Evolutionary conservation across 768 basidiomycete genomes (phyloP).

Genomic region (Chlorophyllum brunneum): DNA sequence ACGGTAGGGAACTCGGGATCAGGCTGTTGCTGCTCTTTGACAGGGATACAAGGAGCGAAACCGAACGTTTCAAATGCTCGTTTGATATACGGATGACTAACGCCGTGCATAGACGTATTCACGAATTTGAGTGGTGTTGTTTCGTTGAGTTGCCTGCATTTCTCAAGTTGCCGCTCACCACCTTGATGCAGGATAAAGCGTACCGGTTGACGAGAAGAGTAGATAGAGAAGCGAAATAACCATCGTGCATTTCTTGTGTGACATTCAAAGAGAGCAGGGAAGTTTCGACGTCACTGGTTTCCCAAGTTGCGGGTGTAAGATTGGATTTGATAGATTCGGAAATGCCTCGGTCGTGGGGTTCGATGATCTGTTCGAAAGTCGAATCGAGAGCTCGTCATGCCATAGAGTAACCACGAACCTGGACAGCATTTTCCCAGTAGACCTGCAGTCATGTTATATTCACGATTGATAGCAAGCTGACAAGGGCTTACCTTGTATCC

Average conservation of each 20-base stretch:
- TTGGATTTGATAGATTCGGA: conserved; percentile 59
- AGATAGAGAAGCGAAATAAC: conserved; percentile 49
- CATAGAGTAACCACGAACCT: conserved; percentile 37
- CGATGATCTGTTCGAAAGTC: conserved; percentile 59
- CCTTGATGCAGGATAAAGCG: neutral
- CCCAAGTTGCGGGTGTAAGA: conserved; percentile 50
- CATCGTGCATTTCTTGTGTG: conserved; percentile 54
- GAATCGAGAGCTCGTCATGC: neutral
- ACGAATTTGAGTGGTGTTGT: conserved; percentile 54
- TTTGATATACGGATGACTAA: conserved; percentile 62
- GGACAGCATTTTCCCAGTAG: conserved; percentile 87
- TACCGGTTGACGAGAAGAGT: conserved; percentile 26
- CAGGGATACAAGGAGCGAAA: conserved; percentile 55
- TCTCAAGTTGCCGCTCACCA: neutral
- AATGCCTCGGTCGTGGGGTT: conserved; percentile 79
- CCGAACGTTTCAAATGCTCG: conserved; percentile 57
- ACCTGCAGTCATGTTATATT: conserved; percentile 42
- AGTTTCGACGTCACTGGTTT: conserved; percentile 26
- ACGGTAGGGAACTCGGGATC: conserved; percentile 88
- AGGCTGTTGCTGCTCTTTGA: conserved; percentile 63
- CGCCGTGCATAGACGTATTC: conserved; percentile 91
- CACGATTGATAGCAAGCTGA: neutral
- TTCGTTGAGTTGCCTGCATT: conserved; percentile 32
- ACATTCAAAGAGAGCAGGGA: conserved; percentile 49
- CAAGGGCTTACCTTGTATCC: conserved; percentile 66